Evolutionary conservation across 768 basidiomycete species (phyloP).

Genomic region (Mycena chlorophos): DNA sequence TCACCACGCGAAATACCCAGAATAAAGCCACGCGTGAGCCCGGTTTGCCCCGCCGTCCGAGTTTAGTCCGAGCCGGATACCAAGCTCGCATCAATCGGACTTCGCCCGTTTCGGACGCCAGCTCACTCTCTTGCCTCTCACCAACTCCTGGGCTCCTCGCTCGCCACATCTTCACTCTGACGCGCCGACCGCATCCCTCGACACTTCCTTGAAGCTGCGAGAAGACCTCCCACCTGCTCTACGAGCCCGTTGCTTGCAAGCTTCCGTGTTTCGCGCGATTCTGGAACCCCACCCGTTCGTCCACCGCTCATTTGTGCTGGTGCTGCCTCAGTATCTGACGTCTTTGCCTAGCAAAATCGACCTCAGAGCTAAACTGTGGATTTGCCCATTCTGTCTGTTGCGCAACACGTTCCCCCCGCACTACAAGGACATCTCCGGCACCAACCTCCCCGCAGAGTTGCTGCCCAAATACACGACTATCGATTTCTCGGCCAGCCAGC

Average conservation of each 20-base stretch:
- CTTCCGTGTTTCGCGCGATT: conserved; percentile 94
- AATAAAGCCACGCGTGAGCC: too few species aligned
- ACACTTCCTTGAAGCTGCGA: conserved; percentile 90
- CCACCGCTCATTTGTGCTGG: conserved; percentile 8
- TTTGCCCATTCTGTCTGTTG: conserved; percentile 96
- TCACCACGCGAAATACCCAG: too few species aligned
- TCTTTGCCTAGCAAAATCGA: conserved; percentile 83
- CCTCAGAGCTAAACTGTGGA: conserved; percentile 98
- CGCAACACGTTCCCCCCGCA: conserved; percentile 97
- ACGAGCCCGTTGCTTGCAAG: conserved; percentile 99
- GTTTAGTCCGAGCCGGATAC: too few species aligned
- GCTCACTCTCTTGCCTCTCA: too few species aligned
- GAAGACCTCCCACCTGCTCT: conserved; percentile 91
- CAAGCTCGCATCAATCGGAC: too few species aligned
- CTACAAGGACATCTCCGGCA: conserved; percentile 98
- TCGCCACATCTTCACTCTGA: too few species aligned
- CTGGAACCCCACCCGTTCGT: conserved; percentile 94
- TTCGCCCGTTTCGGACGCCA: too few species aligned
- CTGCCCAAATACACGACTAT: conserved; percentile 99
- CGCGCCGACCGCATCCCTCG: conserved; percentile 94
- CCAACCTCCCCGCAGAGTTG: conserved; percentile 94
- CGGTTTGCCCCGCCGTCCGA: too few species aligned
- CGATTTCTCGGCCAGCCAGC: conserved; percentile 87
- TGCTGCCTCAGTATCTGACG: conserved; percentile 8
- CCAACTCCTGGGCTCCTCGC: too few species aligned